Evolutionary conservation across 2,329 filamentous ascomycete species (phyloP).

Genomic region (Zasmidium citrigriseum): DNA sequence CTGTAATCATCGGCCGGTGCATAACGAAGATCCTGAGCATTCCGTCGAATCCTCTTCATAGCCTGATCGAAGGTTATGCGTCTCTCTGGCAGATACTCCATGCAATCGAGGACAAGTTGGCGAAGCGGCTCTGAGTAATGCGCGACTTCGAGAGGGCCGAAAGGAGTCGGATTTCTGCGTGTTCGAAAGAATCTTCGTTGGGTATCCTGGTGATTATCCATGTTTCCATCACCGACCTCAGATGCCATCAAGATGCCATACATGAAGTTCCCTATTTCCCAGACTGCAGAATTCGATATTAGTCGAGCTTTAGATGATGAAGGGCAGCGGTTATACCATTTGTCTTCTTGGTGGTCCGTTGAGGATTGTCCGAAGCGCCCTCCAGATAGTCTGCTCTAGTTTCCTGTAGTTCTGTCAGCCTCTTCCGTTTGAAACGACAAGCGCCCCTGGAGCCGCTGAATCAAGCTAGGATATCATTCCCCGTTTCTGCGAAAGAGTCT

Average conservation of each 20-base stretch:
- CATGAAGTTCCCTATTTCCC: neutral
- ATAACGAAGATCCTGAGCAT: neutral
- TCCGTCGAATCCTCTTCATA: neutral
- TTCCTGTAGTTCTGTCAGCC: neutral
- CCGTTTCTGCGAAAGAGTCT: neutral
- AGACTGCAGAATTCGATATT: neutral
- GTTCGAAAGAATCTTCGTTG: neutral
- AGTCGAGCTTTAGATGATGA: neutral
- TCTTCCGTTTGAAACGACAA: no score
- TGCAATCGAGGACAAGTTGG: neutral
- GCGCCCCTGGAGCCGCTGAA: no score
- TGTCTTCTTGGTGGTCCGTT: neutral
- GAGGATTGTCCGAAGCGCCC: neutral
- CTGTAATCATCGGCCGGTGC: no score
- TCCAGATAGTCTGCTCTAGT: neutral
- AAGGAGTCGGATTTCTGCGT: neutral
- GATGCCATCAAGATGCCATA: neutral
- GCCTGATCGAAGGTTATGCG: neutral
- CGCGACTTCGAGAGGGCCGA: neutral
- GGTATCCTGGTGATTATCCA: neutral
- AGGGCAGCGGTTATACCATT: neutral
- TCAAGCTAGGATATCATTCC: neutral
- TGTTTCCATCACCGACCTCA: neutral
- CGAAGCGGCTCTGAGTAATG: neutral
- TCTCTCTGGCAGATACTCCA: slow-evolving; percentile 2